phyloP scores from a whole-genome alignment of 805 yeast genomes.

The Middelhovenomyces tepae region DNA sequence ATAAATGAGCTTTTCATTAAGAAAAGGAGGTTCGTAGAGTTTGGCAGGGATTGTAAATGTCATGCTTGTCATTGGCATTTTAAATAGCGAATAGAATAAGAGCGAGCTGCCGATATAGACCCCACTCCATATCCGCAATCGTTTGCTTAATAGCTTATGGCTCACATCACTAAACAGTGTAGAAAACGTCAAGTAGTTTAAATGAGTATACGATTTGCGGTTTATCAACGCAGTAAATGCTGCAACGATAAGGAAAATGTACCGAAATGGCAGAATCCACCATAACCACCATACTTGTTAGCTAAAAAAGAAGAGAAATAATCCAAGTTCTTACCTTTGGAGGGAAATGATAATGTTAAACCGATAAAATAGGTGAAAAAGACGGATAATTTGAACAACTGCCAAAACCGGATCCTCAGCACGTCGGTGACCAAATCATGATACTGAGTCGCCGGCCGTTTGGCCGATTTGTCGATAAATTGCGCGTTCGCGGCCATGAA shows the following conservation, averaged over 20 bases:
- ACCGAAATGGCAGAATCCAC: conserved; percentile 12
- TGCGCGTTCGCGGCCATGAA: too few species aligned
- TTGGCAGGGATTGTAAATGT: conserved; percentile 7
- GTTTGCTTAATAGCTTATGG: conserved; percentile 1
- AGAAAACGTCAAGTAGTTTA: too few species aligned
- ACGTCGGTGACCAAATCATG: conserved; percentile 4
- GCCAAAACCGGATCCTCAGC: conserved; percentile 5
- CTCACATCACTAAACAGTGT: neutral
- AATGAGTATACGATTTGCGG: neutral
- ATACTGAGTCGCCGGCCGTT: conserved; percentile 9
- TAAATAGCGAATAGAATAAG: conserved; percentile 7
- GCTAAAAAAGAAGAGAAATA: neutral
- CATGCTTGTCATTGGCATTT: conserved; percentile 6
- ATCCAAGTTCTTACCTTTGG: conserved; percentile 1
- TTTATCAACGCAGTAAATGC: neutral
- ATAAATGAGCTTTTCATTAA: conserved; percentile 13
- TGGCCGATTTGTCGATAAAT: too few species aligned
- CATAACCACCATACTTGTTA: conserved; percentile 13
- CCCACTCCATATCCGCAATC: conserved; percentile 7
- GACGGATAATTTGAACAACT: conserved; percentile 2
- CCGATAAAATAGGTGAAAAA: neutral
- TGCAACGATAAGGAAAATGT: conserved; percentile 5
- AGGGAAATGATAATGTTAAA: neutral
- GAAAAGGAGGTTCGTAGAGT: conserved; percentile 8
- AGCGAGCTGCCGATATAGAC: conserved; percentile 6